Evolutionary conservation across 2,329 filamentous ascomycete species (phyloP).

Genomic region (Botryotinia globosa): DNA sequence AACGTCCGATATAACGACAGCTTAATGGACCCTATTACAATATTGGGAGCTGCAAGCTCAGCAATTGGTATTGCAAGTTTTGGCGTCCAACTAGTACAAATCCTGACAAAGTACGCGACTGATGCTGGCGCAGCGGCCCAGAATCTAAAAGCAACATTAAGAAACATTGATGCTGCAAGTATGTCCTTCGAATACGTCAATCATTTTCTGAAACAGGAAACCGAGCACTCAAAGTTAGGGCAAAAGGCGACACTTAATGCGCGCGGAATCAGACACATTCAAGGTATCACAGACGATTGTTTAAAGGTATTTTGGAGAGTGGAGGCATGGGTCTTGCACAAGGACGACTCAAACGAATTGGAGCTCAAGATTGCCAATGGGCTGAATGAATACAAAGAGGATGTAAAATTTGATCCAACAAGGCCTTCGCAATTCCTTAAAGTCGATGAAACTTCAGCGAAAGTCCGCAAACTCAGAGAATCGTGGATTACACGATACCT

Average conservation of each 20-base stretch:
- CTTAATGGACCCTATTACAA: constrained; percentile 11
- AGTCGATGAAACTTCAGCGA: not conserved
- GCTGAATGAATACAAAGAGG: not conserved
- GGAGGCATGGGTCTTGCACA: not conserved
- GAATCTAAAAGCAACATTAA: not conserved
- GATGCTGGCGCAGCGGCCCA: not conserved
- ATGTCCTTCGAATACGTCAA: not conserved
- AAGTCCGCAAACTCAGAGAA: not conserved
- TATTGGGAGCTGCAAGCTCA: constrained; percentile 16
- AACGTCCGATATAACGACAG: not conserved
- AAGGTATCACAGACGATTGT: not conserved
- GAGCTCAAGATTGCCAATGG: not conserved
- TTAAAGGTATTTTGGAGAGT: constrained; percentile 12
- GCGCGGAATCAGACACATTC: not conserved
- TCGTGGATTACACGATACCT: not conserved
- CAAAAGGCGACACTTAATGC: not conserved
- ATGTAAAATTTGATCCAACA: not conserved
- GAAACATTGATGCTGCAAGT: constrained; percentile 2
- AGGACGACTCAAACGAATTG: not conserved
- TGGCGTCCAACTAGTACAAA: constrained; percentile 6
- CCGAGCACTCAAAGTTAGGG: not conserved
- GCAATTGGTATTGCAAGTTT: constrained; percentile 14
- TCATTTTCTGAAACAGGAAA: constrained; percentile 4
- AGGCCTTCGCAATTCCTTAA: not conserved
- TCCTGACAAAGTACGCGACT: not conserved